A percentile compares a stretch with the other conserved stretches of the same genome.
These are phyloP conservation scores for Pythium dissimile DNA, from an alignment of 352 stramenopile genomes.

Conservation along the genomic window DNA sequence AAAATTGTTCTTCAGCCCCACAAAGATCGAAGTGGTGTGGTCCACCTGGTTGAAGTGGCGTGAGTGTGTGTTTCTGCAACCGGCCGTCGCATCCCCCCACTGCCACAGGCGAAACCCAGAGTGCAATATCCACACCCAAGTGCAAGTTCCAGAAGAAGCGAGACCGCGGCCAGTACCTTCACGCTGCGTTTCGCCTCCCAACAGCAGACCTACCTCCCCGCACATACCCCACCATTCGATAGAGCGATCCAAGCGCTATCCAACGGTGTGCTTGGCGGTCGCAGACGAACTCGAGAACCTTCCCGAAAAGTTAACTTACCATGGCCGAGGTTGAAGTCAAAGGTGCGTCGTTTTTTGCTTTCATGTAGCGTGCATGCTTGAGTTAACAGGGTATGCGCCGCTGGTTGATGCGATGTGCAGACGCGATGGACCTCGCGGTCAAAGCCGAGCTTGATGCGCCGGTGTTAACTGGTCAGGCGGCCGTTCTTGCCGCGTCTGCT, in stretches of 20 bases:
- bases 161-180: not conserved
- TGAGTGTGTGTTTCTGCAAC: slow-evolving; percentile 32
- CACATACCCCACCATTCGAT: not conserved
- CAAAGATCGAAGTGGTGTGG: slow-evolving; percentile 25
- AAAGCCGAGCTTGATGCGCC: slow-evolving; percentile 18
- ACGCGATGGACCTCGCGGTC: slow-evolving; percentile 21
- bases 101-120: not conserved
- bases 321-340: slow-evolving; percentile 22
- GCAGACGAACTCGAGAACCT: not conserved
- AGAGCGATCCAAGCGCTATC: slow-evolving; percentile 5
- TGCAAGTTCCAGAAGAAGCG: not conserved
- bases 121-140: slow-evolving; percentile 2
- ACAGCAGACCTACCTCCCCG: not conserved
- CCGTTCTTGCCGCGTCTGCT: not conserved
- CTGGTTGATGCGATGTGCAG: no score
- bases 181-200: not conserved
- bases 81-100: not conserved
- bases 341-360: slow-evolving; percentile 2
- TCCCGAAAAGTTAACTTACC: not conserved
- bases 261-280: slow-evolving; percentile 2
- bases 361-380: not conserved
- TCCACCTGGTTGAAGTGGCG: slow-evolving; percentile 30
- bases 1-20: not conserved
- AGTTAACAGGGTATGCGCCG: not conserved
- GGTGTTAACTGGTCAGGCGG: slow-evolving; percentile 2